Evolutionary conservation across 495 filamentous ascomycete genomes (phyloP).

Genomic region (Aspergillus conjunctus): DNA sequence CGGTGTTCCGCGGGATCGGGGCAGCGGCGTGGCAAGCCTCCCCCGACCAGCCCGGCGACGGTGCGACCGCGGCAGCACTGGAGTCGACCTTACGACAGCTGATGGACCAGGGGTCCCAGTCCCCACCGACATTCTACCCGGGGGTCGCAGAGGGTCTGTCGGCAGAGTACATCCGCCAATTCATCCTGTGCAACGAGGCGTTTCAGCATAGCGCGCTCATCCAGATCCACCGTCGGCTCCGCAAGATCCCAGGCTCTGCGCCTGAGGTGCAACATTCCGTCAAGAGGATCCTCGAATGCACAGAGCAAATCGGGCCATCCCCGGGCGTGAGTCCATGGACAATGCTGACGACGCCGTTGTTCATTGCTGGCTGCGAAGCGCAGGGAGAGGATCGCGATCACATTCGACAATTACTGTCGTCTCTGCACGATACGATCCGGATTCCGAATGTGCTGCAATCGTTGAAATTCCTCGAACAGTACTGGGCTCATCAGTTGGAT

Average conservation of each 20-base stretch:
- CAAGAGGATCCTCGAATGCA: constrained; percentile 45
- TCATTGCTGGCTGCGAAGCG: constrained; percentile 51
- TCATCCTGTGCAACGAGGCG: constrained; percentile 50
- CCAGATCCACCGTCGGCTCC: constrained; percentile 46
- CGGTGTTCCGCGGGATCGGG: constrained; percentile 48
- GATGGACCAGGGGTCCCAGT: constrained; percentile 37
- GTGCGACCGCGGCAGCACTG: constrained; percentile 36
- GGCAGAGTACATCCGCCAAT: constrained; percentile 36
- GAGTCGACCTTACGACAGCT: constrained; percentile 41
- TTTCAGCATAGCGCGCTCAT: constrained; percentile 52
- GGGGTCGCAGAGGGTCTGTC: constrained; percentile 42
- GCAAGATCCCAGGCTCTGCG: constrained; percentile 38
- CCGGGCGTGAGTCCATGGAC: constrained; percentile 49
- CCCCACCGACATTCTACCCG: constrained; percentile 44
- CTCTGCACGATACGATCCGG: constrained; percentile 47
- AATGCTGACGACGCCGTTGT: constrained; percentile 50
- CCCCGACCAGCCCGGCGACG: constrained; percentile 26
- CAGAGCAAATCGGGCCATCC: constrained; percentile 45
- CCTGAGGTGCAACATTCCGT: constrained; percentile 44
- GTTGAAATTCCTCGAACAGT: constrained; percentile 47
- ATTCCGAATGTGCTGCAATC: constrained; percentile 52
- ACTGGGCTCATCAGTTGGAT: constrained; percentile 42
- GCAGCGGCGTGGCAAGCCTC: constrained; percentile 45
- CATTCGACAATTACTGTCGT: constrained; percentile 38
- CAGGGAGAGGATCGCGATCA: constrained; percentile 42